Base-by-base conservation (phyloP, 1,284 basidiomycete genomes). In the Porodaedalea pini region DNA sequence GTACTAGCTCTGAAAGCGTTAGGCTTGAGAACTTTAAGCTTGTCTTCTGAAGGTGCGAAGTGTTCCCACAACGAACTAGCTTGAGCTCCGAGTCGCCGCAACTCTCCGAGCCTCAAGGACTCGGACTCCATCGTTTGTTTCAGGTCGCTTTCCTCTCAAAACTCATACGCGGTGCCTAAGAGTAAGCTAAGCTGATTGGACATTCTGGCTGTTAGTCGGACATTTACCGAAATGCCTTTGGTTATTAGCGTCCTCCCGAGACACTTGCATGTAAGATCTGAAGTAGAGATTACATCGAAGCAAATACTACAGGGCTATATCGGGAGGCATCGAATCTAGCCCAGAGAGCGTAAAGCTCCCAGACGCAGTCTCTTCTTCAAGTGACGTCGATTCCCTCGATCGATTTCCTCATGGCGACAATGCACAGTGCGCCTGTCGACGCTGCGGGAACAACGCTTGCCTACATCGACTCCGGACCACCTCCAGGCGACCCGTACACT, bases 381-480 rank as follows among this genome's bases (percentile, higher is more conserved):
- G 7, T 23, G 8, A 4, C 49, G 3, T 21, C 32, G 4, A 3
- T 7, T 52, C 17, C 49, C 37, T 52, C 27, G 10, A 39, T 39
- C 1, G 1, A 52, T 43, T n/a, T 27, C 21, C 23, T 47, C 54
- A 39, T 56, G 40, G 36, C 32, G 17, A 58, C 47, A n/a, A 51
- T 56, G 47, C 53, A 56, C 13, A 56, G 29, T 13, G 57, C 57
- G 13, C 27, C 32, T 44, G 49, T 57, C n/a, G 37, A 48, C 37
- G 32, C 52, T 2, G 15, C 36, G 11, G 55, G 55, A 19, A 60
- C 51, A 15, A 23, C 25, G 29, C 43, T 58, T 34, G 57, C 51
- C n/a, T 54, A 31, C 34, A 25, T 54, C 27, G 57, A 58, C 34
- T 51, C 51, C 32, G 57, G 57, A 23, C 34, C 40, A 19, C 57